Base-by-base conservation (phyloP, 2,329 filamentous ascomycete genomes). In the Aspergillus bombycis region DNA sequence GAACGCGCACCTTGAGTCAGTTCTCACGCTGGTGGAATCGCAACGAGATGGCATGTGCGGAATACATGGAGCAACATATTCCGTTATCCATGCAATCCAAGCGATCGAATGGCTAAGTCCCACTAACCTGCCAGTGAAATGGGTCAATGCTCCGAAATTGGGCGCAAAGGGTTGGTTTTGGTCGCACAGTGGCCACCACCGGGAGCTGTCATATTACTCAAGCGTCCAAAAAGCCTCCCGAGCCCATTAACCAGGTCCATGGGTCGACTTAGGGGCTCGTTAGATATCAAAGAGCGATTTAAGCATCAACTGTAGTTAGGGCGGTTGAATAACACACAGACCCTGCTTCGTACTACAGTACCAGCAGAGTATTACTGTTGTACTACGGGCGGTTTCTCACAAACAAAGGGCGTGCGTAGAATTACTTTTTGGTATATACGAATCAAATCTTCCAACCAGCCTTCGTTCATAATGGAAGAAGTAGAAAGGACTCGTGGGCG, bases 231-330 rank as follows among this genome's bases (percentile, higher is more conserved):
- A 60, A 60, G 61, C 61, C 57, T 63, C 53, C 61, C 61, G 61
- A 52, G 48, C 61, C 61, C 61, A 26, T 57, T 45, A 63, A 63
- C 61, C 48, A 30, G 48, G 59, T 56, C 53, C 36, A 46, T 61
- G 59, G 59, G 45, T 36, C 30, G 10, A 28, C 34, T 4, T 32
- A 30, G 26, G 48, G 26, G 48, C 26, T 14, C 48, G 48, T 52
- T 32, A 52, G 26, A n/a, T 32, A 19, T 10, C 26, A n/a, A 32
- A n/a, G 48, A 52, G 48, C 26, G 7, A 32, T 28, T 52, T 28
- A 16, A 52, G 48, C 14, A n/a, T 30, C 14, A 52, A 16, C 26
- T 52, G 19, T 11, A n/a, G 32, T 30, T 30, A 16, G 28, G 48
- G 26, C 19, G 28, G 26, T 52, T 52, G 14, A 52, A 52, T 30